Conservation (phyloP, 1,284 basidiomycete genomes). For the Tremellales sp. region DNA sequence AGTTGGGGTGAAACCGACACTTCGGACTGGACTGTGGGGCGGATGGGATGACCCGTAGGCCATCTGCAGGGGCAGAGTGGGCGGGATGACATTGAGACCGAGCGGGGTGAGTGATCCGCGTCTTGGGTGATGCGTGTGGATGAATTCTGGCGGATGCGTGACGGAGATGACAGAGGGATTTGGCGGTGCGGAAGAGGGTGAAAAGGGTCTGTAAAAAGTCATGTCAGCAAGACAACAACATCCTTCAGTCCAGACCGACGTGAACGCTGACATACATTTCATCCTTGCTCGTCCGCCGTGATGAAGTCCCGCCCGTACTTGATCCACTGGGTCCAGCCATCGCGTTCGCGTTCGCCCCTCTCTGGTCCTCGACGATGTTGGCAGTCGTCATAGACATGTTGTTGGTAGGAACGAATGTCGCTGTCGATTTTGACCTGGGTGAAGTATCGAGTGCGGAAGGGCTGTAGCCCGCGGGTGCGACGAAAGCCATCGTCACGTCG, state of each 20-base stretch:
- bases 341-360: not conserved
- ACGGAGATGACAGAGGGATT: constrained; percentile 38
- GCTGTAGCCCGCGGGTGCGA: not conserved
- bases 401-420: too few relatives aligned
- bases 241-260: not conserved
- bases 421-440: not conserved
- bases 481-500: not conserved
- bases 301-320: too few relatives aligned
- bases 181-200: constrained; percentile 43
- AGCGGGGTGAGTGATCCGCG: constrained; percentile 45
- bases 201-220: constrained; percentile 7
- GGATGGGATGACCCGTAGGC: constrained; percentile 6
- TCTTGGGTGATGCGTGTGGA: constrained; percentile 48
- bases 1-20: constrained; percentile 28
- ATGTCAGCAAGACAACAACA: not conserved
- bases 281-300: not conserved
- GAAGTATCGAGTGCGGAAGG: not conserved
- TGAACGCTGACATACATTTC: not conserved
- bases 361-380: not conserved
- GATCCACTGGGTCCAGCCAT: not conserved
- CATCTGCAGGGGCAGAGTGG: constrained; percentile 30
- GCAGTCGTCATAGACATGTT: too few relatives aligned
- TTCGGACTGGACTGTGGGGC: constrained; percentile 17
- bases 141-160: constrained; percentile 46
- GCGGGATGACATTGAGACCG: constrained; percentile 46